A percentile compares a stretch with the other conserved stretches of the same genome.
These are phyloP conservation scores for Tylopilus sp. DNA, from an alignment of 1,284 basidiomycete species.

Conservation along the genomic window DNA sequence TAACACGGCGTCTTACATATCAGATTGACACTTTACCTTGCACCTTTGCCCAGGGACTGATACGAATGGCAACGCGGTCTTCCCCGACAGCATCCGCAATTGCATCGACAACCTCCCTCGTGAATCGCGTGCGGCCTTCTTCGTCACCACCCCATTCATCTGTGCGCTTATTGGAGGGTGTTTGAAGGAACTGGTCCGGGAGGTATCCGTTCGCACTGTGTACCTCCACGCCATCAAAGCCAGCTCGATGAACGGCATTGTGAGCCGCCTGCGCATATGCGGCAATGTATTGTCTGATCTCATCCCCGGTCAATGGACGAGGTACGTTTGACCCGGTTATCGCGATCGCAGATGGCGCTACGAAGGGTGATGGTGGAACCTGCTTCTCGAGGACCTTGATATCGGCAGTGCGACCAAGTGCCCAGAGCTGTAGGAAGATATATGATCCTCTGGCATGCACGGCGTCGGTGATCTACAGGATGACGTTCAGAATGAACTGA, in stretches of 20 bases:
- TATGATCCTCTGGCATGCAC: slow-evolving; percentile 54
- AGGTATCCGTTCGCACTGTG: slow-evolving; percentile 33
- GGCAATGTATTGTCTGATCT: slow-evolving; percentile 37
- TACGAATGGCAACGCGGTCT: slow-evolving; percentile 57
- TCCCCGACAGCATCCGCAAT: slow-evolving; percentile 52
- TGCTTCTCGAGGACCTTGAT: slow-evolving; percentile 35
- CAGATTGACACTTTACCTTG: slow-evolving; percentile 30
- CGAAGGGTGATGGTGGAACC: slow-evolving; percentile 40
- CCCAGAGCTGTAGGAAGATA: slow-evolving; percentile 57
- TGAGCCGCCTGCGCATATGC: slow-evolving; percentile 31
- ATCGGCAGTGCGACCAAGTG: slow-evolving; percentile 49
- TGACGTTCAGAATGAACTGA: neutral
- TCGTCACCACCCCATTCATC: slow-evolving; percentile 8
- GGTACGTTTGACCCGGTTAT: slow-evolving; percentile 37
- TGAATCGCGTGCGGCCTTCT: slow-evolving; percentile 2
- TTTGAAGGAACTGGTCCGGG: slow-evolving; percentile 15
- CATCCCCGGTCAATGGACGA: slow-evolving; percentile 44
- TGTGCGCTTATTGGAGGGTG: slow-evolving; percentile 1
- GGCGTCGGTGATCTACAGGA: slow-evolving; percentile 42
- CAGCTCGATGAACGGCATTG: slow-evolving; percentile 33
- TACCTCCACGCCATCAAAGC: slow-evolving; percentile 42
- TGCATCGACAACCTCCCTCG: slow-evolving; percentile 3
- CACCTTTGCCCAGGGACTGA: slow-evolving; percentile 62
- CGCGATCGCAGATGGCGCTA: slow-evolving; percentile 56
- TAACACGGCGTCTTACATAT: neutral